phyloP scores from a whole-genome alignment of 2,329 filamentous ascomycete genomes.

The Bimuria novae-zelandiae region DNA sequence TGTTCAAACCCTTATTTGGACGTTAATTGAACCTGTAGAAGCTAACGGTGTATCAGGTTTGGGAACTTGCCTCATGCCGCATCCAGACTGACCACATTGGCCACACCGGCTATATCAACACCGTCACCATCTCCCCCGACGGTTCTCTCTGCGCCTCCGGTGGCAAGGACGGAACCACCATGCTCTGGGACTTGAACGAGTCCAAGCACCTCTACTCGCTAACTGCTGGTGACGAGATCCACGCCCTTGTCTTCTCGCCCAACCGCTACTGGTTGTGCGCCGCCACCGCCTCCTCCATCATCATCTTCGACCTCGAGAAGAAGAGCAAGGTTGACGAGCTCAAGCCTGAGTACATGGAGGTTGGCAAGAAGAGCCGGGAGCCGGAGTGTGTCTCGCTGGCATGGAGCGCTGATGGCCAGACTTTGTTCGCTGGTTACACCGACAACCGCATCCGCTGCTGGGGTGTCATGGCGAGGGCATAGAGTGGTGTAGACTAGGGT shows the following conservation, averaged over 20 bases:
- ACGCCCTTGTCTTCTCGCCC: slow-evolving; percentile 99
- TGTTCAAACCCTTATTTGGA: not conserved
- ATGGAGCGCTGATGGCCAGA: slow-evolving; percentile 98
- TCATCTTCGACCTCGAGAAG: slow-evolving; percentile 99
- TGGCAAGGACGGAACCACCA: slow-evolving; percentile 99
- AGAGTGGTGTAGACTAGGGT: slow-evolving; percentile 31
- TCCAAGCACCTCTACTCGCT: slow-evolving; percentile 99
- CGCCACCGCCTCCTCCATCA: slow-evolving; percentile 95
- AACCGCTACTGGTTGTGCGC: slow-evolving; percentile 99
- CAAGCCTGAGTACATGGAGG: slow-evolving; percentile 95
- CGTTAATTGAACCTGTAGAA: slow-evolving; percentile 8
- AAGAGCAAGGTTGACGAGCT: slow-evolving; percentile 99
- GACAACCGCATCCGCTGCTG: slow-evolving; percentile 75
- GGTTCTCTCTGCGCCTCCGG: slow-evolving; percentile 98
- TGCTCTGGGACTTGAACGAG: slow-evolving; percentile 99
- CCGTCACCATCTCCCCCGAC: slow-evolving; percentile 99
- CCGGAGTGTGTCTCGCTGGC: slow-evolving; percentile 97
- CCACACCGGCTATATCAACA: slow-evolving; percentile 99
- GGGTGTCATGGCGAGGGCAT: slow-evolving; percentile 50
- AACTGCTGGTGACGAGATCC: slow-evolving; percentile 99
- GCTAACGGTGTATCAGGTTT: slow-evolving; percentile 70
- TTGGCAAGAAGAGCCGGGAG: slow-evolving; percentile 98
- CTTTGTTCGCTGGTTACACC: slow-evolving; percentile 98
- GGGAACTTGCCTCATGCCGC: slow-evolving; percentile 99
- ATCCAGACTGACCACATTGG: slow-evolving; percentile 99